Base-by-base conservation (phyloP, 805 yeast genomes). In the Limtongia smithiae region DNA sequence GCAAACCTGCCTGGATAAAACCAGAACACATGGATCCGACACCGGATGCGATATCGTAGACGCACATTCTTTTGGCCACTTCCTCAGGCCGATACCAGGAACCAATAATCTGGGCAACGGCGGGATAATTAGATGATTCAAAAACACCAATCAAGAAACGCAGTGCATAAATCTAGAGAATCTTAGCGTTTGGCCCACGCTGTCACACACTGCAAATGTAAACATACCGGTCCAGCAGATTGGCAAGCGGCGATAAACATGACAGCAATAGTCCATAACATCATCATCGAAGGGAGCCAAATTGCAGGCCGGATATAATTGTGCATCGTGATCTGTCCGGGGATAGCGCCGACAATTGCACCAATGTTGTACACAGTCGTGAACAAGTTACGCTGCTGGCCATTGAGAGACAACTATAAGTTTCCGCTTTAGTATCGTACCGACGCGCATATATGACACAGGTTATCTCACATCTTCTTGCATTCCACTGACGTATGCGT, bases 401-500 rank as follows among this genome's bases (percentile, higher is more conserved):
- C 51, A 27, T 51, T 42, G 4, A 53, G 37, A 6, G 18, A 69
- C 34, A 82, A 66, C n/a, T n/a, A n/a, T n/a, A n/a, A n/a, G n/a
- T n/a, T n/a, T n/a, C n/a, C n/a, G n/a, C n/a, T n/a, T n/a, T n/a
- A n/a, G n/a, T n/a, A n/a, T n/a, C n/a, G n/a, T n/a, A n/a, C n/a
- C n/a, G n/a, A n/a, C n/a, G n/a, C n/a, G n/a, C n/a, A n/a, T n/a
- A n/a, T n/a, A n/a, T n/a, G n/a, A n/a, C n/a, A n/a, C n/a, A n/a
- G n/a, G n/a, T n/a, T n/a, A n/a, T n/a, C n/a, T n/a, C n/a, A n/a
- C n/a, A 41, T 72, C 81, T 55, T 48, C 79, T 50, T 74, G 65
- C 78, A 83, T 72, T 22, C 85, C 83, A n/a, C 81, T 75, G 40
- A 80, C 81, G 59, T 80, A 83, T 1, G 87, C 87, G 59, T 82